Evolutionary conservation across 1,284 basidiomycete genomes (phyloP).

Genomic region (Trichosporon coremiiforme): DNA sequence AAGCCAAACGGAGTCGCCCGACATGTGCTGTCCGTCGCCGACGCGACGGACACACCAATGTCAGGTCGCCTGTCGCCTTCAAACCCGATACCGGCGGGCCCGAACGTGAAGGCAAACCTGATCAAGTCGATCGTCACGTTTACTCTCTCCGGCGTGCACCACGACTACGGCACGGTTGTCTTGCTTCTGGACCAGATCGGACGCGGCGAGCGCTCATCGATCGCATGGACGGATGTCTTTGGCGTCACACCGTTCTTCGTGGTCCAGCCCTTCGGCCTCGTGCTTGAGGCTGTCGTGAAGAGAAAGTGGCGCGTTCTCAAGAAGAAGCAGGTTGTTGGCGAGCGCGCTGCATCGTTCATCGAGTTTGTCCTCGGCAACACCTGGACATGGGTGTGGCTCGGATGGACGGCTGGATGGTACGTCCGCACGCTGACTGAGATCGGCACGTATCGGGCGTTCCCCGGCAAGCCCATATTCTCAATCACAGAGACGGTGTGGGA

Average conservation of each 20-base stretch:
- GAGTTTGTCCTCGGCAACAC: slow-evolving; percentile 46
- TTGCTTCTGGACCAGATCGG: slow-evolving; percentile 33
- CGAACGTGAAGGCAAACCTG: slow-evolving; percentile 37
- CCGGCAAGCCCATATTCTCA: slow-evolving; percentile 11
- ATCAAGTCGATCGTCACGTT: slow-evolving; percentile 50
- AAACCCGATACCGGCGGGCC: slow-evolving; percentile 13
- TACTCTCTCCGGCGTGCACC: slow-evolving; percentile 44
- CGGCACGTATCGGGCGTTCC: slow-evolving; percentile 35
- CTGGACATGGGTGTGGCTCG: slow-evolving; percentile 51
- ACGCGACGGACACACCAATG: slow-evolving; percentile 8
- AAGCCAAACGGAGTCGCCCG: background rate
- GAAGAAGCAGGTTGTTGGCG: background rate
- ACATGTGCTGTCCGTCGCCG: background rate
- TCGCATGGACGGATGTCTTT: slow-evolving; percentile 28
- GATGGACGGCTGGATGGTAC: slow-evolving; percentile 47
- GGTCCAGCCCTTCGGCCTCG: slow-evolving; percentile 46
- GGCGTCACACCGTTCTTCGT: slow-evolving; percentile 48
- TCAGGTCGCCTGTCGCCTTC: slow-evolving; percentile 8
- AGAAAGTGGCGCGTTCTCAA: slow-evolving; percentile 34
- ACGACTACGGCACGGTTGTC: slow-evolving; percentile 43
- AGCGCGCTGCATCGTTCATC: slow-evolving; percentile 33
- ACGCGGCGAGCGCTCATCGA: slow-evolving; percentile 21
- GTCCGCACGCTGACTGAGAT: slow-evolving; percentile 41
- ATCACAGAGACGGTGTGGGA: slow-evolving; percentile 21
- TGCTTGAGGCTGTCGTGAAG: slow-evolving; percentile 43